phyloP scores from a whole-genome alignment of 305 asterid species.

The Fraxinus paxiana region DNA sequence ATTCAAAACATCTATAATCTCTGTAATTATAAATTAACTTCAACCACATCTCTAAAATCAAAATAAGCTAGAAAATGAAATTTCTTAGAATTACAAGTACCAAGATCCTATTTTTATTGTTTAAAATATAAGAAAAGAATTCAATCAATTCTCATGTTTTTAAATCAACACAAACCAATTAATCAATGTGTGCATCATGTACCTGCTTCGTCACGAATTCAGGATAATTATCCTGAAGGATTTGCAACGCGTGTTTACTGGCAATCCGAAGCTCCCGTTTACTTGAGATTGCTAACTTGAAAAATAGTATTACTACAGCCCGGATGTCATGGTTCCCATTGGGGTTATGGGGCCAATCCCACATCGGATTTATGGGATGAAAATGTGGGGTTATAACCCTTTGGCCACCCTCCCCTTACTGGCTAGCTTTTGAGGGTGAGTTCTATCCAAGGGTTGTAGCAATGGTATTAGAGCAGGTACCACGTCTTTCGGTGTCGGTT shows the following conservation, averaged over 20 bases:
- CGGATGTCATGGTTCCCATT: conserved; percentile 22
- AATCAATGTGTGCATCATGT: neutral
- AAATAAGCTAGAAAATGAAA: neutral
- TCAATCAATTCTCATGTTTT: neutral
- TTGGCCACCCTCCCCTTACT: no score
- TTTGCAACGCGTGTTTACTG: conserved; percentile 65
- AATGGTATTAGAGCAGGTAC: no score
- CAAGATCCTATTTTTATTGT: conserved; percentile 13
- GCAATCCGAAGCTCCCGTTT: conserved; percentile 75
- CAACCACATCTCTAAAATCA: neutral
- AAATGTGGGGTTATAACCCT: no score
- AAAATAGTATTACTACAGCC: conserved; percentile 71
- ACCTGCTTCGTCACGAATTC: conserved; percentile 93
- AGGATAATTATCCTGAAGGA: conserved; percentile 91
- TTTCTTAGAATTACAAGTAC: neutral
- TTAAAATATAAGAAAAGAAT: neutral
- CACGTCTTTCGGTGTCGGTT: no score
- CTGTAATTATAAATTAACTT: neutral
- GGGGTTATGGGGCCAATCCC: no score
- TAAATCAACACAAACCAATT: neutral
- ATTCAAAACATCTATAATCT: neutral
- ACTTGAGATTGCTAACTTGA: conserved; percentile 81
- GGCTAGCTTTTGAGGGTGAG: no score
- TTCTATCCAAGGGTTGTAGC: no score
- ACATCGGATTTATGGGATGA: no score